These are phyloP conservation scores for Schoenoplectus triqueter DNA, from an alignment of 202 grass and related monocot genomes.

Conservation along the genomic window DNA sequence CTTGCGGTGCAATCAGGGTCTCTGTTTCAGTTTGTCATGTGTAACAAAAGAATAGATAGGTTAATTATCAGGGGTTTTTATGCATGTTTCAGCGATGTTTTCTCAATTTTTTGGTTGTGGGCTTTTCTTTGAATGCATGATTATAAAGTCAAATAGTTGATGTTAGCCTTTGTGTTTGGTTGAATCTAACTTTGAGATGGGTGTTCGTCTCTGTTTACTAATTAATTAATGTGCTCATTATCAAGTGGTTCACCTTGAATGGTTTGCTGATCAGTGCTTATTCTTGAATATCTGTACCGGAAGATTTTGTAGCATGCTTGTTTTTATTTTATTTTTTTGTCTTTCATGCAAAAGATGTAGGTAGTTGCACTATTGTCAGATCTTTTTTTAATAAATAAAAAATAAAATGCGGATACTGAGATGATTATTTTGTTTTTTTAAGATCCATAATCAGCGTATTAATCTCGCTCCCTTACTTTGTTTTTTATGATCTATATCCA, in stretches of 20 bases:
- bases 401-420: no score
- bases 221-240: neutral
- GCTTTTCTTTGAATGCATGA: constrained; percentile 12
- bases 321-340: neutral
- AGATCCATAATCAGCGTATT: no score
- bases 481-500: no score
- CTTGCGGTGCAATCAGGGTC: constrained; percentile 37
- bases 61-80: neutral
- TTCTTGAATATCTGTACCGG: constrained; percentile 31
- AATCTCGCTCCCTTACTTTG: no score
- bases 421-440: no score
- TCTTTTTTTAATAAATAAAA: no score
- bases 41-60: constrained; percentile 31
- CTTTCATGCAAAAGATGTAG: constrained; percentile 7
- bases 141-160: constrained; percentile 30
- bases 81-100: constrained; percentile 34
- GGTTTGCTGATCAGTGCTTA: constrained; percentile 10
- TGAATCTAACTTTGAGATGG: constrained; percentile 12
- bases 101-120: neutral
- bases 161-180: neutral
- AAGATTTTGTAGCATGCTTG: neutral
- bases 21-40: constrained; percentile 13
- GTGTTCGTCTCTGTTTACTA: no score
- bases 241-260: neutral
- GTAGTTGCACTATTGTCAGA: neutral